Conservation (phyloP, 495 filamentous ascomycete genomes). For the Lophiostoma macrostomum region DNA sequence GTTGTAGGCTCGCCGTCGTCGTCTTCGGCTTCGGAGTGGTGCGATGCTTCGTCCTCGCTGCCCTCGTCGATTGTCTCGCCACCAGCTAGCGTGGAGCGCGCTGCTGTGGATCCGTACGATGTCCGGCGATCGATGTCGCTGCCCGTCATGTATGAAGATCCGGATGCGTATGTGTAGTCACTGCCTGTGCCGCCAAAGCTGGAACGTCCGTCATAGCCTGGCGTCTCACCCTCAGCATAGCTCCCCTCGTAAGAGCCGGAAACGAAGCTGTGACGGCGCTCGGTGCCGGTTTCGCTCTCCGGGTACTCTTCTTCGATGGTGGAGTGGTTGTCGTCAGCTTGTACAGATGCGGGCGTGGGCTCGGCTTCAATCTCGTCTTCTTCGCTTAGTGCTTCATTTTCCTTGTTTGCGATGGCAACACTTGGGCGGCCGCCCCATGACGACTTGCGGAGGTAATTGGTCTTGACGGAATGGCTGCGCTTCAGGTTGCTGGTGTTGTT, state of each 20-base stretch:
- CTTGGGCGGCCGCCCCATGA: conserved; percentile 62
- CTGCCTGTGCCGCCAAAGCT: conserved; percentile 54
- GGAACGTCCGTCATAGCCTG: conserved; percentile 50
- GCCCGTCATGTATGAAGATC: conserved; percentile 50
- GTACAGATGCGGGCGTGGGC: neutral
- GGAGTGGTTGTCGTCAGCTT: conserved; percentile 6
- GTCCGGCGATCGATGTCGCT: conserved; percentile 48
- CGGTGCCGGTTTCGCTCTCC: conserved; percentile 52
- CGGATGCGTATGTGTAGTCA: conserved; percentile 47
- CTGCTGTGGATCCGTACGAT: conserved; percentile 49
- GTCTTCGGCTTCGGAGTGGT: conserved; percentile 15
- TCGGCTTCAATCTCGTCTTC: conserved; percentile 37
- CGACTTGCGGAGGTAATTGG: conserved; percentile 60
- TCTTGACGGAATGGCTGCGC: conserved; percentile 71
- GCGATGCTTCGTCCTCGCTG: conserved; percentile 13
- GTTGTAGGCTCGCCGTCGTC: neutral
- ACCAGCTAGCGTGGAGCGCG: conserved; percentile 36
- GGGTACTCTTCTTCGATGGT: conserved; percentile 48
- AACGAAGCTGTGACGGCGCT: conserved; percentile 41
- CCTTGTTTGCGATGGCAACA: conserved; percentile 52
- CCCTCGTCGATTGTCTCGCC: conserved; percentile 37
- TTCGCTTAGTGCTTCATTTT: conserved; percentile 55
- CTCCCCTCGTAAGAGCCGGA: conserved; percentile 35
- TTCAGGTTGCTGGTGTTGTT: conserved; percentile 37
- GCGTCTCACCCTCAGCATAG: conserved; percentile 36